Evolutionary conservation across 2,329 filamentous ascomycete genomes (phyloP), one percentile per base, ranked within the genome.

Genomic region (Epichloe sp.): DNA sequence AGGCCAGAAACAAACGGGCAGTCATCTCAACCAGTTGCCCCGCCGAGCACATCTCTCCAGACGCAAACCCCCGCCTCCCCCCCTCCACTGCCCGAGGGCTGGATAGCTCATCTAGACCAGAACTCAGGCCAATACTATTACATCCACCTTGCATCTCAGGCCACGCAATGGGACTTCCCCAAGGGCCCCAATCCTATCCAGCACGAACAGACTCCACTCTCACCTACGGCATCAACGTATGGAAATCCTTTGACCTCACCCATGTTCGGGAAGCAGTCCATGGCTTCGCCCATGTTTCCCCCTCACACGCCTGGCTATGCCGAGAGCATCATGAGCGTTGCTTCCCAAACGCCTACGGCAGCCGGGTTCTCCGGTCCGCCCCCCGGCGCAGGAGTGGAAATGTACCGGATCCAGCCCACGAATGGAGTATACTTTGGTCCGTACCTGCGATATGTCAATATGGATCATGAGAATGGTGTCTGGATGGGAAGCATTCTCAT

Each of bases 111-210:
- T 65, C 76, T 97, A 4, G 93, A 98, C 64, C 86, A 88, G 58
- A 95, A 86, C 63, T 97, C 91, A 2, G 93, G 93, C 1, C 91
- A 97, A 63, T 98, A 97, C 68, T 98, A 98, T 67, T 98, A 98
- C 63, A 98, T 98, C 53, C 93, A 98, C 65, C 76, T 98, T 34
- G 86, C 90, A 1, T 90, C 88, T 0, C 93, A 97, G 64, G 88
- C 90, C 3, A 98, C 93, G 0, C 93, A 98, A 64, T 98, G 93
- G 93, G 93, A 98, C 62, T 97, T 97, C 58, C 93, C 93, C 31
- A 97, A 96, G 69, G 91, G 91, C 0, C 90, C 90, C 0, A 95
- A 88, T 23, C 91, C 91, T 1, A 75, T 96, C 50, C 86, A 88
- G 55, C 79, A 95, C 56, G 89, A 94, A 53, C 78, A 86, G 14